Evolutionary conservation across 2,329 filamentous ascomycete species (phyloP).

Genomic region (Monosporascus sp.): DNA sequence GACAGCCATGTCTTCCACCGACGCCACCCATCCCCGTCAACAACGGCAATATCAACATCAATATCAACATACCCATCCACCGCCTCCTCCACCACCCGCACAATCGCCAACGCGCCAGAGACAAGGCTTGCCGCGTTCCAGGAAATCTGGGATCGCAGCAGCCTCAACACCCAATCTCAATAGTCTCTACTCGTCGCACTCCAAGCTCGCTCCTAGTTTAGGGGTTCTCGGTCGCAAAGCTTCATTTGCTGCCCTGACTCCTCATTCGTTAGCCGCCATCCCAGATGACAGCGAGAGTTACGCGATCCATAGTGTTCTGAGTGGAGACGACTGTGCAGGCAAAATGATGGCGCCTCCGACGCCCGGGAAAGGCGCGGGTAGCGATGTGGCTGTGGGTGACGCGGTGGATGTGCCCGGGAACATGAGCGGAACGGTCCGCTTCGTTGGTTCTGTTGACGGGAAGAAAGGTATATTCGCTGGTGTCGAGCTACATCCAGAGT

Average conservation of each 20-base stretch:
- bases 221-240: slow-evolving; percentile 60
- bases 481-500: slow-evolving; percentile 80
- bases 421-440: slow-evolving; percentile 87
- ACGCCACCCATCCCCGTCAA: background rate
- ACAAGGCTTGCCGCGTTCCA: slow-evolving; percentile 35
- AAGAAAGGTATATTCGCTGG: slow-evolving; percentile 91
- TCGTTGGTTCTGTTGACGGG: slow-evolving; percentile 78
- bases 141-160: slow-evolving; percentile 39
- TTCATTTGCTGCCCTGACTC: slow-evolving; percentile 65
- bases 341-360: slow-evolving; percentile 49
- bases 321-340: slow-evolving; percentile 25
- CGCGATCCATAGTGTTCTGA: slow-evolving; percentile 51
- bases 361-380: slow-evolving; percentile 43
- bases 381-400: slow-evolving; percentile 69
- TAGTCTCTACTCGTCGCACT: slow-evolving; percentile 44
- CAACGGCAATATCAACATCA: background rate
- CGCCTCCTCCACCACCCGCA: background rate
- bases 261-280: slow-evolving; percentile 56
- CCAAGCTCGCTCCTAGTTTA: slow-evolving; percentile 36
- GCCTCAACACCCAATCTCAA: slow-evolving; percentile 57
- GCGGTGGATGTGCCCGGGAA: slow-evolving; percentile 85
- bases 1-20: background rate
- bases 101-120: slow-evolving; percentile 15
- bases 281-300: slow-evolving; percentile 63
- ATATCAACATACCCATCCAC: background rate